Evolutionary conservation across 306 rosid species (phyloP).

Genomic region (Delonix regia): DNA sequence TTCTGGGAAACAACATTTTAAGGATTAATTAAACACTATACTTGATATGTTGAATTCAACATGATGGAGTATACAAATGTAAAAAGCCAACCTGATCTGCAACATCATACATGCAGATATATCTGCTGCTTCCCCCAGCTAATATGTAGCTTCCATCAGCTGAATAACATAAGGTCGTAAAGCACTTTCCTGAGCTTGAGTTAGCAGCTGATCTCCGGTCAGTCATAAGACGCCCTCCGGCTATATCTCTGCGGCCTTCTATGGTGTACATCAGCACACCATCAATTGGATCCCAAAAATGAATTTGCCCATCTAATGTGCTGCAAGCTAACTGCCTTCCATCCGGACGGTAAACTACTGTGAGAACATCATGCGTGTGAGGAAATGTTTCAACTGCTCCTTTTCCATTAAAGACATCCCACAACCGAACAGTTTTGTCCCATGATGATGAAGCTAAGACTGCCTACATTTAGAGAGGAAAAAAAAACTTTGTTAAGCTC

Average conservation of each 20-base stretch:
- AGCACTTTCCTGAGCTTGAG: conserved; percentile 82
- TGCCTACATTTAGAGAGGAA: conserved; percentile 51
- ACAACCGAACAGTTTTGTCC: conserved; percentile 88
- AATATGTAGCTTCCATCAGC: conserved; percentile 95
- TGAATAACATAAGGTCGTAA: conserved; percentile 86
- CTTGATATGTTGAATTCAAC: conserved; percentile 26
- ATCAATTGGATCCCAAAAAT: conserved; percentile 96
- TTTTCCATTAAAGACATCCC: conserved; percentile 94
- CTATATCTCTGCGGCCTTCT: conserved; percentile 91
- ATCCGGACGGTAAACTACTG: conserved; percentile 90
- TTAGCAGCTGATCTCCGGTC: conserved; percentile 91
- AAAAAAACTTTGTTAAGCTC: conserved; percentile 23
- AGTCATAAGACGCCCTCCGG: conserved; percentile 93
- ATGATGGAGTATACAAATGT: conserved; percentile 10
- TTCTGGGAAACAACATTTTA: neutral
- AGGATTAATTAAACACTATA: conserved; percentile 23
- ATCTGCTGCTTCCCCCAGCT: conserved; percentile 92
- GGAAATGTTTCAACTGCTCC: conserved; percentile 88
- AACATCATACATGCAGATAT: conserved; percentile 94
- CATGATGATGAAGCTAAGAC: conserved; percentile 91
- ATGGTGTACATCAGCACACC: conserved; percentile 84
- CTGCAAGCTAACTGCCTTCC: conserved; percentile 96
- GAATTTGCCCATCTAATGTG: conserved; percentile 94
- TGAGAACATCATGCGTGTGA: conserved; percentile 91
- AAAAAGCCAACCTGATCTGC: conserved; percentile 81